Percentiles rank a stretch among this genome's conserved stretches.
These are phyloP conservation scores for Euclidium syriacum DNA, from an alignment of 345 rosid genomes.

Conservation along the genomic window DNA sequence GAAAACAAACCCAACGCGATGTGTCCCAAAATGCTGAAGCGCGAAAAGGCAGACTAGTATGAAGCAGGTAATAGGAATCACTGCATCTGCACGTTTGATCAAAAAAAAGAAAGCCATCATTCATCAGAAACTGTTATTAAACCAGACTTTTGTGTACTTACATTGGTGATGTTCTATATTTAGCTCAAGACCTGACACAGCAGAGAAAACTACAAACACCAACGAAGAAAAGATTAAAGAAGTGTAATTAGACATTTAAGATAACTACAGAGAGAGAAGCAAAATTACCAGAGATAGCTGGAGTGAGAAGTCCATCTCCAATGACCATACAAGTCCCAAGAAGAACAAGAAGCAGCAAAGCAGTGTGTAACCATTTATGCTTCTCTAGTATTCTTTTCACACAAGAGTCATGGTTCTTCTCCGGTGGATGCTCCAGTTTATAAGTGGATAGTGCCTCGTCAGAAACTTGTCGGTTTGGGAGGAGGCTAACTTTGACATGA, in stretches of 20 bases:
- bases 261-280: not conserved
- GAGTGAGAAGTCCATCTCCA: constrained; percentile 97
- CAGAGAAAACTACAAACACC: constrained; percentile 72
- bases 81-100: constrained; percentile 64
- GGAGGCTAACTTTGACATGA: constrained; percentile 88
- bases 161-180: constrained; percentile 91
- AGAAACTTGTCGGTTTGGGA: constrained; percentile 86
- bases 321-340: constrained; percentile 99
- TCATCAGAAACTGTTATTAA: constrained; percentile 4
- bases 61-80: constrained; percentile 93
- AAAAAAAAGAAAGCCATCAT: constrained; percentile 14
- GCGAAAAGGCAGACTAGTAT: constrained; percentile 92
- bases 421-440: constrained; percentile 70
- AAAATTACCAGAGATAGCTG: constrained; percentile 85
- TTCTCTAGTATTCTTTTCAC: constrained; percentile 73
- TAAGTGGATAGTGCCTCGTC: constrained; percentile 98
- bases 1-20: constrained; percentile 81
- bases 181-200: constrained; percentile 94
- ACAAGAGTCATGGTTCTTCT: constrained; percentile 56
- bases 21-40: constrained; percentile 98
- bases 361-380: constrained; percentile 79
- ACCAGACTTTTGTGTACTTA: constrained; percentile 38
- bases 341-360: constrained; percentile 84
- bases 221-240: not conserved
- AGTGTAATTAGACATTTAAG: not conserved